Percentiles rank a stretch among this genome's conserved stretches.
Conservation (phyloP, 2,329 filamentous ascomycete genomes). For the Diplodia sapinea region DNA sequence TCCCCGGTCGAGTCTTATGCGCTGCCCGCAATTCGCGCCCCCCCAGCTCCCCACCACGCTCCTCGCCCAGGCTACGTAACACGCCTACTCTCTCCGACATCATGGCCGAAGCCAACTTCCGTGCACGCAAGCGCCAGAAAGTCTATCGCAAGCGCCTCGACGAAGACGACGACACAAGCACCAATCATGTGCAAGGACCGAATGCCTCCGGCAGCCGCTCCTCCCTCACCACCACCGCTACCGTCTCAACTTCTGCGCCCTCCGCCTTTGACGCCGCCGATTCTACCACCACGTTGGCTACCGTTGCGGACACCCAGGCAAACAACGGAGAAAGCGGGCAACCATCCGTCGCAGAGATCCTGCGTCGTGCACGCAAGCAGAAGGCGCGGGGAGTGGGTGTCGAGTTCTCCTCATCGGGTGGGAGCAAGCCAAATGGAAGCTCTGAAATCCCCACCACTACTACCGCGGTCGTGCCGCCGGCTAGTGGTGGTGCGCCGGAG, state of each 20-base stretch:
- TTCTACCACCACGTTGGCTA: conserved; percentile 17
- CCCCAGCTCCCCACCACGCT: background rate
- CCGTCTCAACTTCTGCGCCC: background rate
- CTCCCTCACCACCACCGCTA: background rate
- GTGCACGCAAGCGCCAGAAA: conserved; percentile 58
- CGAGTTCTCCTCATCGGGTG: conserved; percentile 53
- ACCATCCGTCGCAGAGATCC: conserved; percentile 55
- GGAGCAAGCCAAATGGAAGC: conserved; percentile 33
- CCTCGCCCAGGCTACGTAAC: background rate
- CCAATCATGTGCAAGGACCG: background rate
- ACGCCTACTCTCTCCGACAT: background rate
- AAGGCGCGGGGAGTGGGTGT: conserved; percentile 61
- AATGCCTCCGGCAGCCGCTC: background rate
- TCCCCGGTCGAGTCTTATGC: background rate
- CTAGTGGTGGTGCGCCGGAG: conserved; percentile 40
- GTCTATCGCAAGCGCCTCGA: conserved; percentile 54
- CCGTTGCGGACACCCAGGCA: too few species aligned
- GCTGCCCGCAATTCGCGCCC: background rate
- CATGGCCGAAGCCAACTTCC: conserved; percentile 48
- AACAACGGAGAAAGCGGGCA: conserved; percentile 37
- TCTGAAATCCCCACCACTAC: conserved; percentile 9
- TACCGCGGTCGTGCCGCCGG: conserved; percentile 38
- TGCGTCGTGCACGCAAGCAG: conserved; percentile 59
- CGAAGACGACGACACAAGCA: conserved; percentile 37
- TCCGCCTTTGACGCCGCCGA: background rate